A percentile compares a stretch with the other conserved stretches of the same genome.
phyloP scores from a whole-genome alignment of 2,329 filamentous ascomycete species.

The Phaeosphaeriaceae sp. region DNA sequence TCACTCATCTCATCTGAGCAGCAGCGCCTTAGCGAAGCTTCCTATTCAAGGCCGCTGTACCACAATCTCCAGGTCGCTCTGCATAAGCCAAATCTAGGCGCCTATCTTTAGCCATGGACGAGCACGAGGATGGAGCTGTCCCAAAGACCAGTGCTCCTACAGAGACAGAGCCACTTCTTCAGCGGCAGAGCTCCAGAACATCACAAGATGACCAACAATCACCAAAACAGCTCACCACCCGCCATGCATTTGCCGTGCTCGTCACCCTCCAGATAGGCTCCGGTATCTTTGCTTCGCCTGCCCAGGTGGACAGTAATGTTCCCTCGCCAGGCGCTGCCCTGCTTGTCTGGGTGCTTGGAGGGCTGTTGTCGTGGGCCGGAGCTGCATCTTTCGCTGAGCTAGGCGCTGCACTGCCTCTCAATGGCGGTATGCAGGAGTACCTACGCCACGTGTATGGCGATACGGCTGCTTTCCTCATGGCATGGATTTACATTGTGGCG shows the following conservation, averaged over 20 bases:
- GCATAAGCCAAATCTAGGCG: not conserved
- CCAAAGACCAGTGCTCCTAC: conserved; percentile 16
- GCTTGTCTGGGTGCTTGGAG: conserved; percentile 67
- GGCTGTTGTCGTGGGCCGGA: conserved; percentile 69
- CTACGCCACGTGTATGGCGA: conserved; percentile 68
- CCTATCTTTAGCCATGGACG: not conserved
- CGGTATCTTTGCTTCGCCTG: conserved; percentile 70
- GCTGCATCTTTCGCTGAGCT: conserved; percentile 69
- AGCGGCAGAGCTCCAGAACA: conserved; percentile 18
- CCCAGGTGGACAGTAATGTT: conserved; percentile 68
- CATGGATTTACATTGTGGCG: conserved; percentile 71
- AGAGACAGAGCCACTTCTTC: conserved; percentile 38
- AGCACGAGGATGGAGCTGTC: conserved; percentile 7
- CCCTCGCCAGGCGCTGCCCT: conserved; percentile 66
- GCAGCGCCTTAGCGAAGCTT: too few relatives aligned
- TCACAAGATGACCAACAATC: conserved; percentile 17
- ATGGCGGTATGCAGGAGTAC: conserved; percentile 70
- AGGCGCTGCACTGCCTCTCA: conserved; percentile 68
- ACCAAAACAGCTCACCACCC: conserved; percentile 43
- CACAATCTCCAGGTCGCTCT: too few relatives aligned
- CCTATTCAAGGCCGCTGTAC: too few relatives aligned
- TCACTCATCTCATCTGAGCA: too few relatives aligned
- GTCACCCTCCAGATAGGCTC: conserved; percentile 70
- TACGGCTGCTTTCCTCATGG: conserved; percentile 66
- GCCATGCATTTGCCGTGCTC: conserved; percentile 62